Percentiles rank a stretch among this genome's conserved stretches.
These are phyloP conservation scores for Yueomyces sinensis DNA, from an alignment of 805 yeast genomes.

Conservation along the genomic window DNA sequence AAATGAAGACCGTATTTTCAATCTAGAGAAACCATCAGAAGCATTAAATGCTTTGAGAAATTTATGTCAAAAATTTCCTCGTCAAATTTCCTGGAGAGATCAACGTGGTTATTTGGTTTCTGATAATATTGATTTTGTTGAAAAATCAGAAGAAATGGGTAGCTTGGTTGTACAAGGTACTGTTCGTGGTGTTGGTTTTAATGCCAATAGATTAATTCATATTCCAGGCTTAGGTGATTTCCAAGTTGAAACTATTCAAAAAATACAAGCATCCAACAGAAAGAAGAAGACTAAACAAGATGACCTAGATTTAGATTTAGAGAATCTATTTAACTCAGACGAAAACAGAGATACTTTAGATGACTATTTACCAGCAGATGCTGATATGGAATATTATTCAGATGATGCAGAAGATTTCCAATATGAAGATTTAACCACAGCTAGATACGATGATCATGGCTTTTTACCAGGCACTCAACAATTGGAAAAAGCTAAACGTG, in stretches of 20 bases:
- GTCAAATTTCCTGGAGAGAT: conserved; percentile 83
- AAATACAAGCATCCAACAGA: conserved; percentile 23
- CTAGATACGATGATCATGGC: conserved; percentile 29
- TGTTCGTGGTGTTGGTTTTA: conserved; percentile 78
- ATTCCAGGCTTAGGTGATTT: conserved; percentile 86
- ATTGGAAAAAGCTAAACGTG: conserved; percentile 24
- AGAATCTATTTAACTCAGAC: conserved; percentile 21
- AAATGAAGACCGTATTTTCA: conserved; percentile 61
- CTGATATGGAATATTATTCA: conserved; percentile 32
- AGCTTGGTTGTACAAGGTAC: conserved; percentile 61
- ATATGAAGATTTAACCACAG: conserved; percentile 20
- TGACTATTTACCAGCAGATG: conserved; percentile 43
- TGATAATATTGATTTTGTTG: conserved; percentile 34
- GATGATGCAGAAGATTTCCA: conserved; percentile 23
- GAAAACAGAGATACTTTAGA: conserved; percentile 45
- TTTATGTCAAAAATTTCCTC: conserved; percentile 78
- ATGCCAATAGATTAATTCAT: conserved; percentile 66
- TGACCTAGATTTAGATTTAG: conserved; percentile 8
- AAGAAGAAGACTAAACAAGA: conserved; percentile 9
- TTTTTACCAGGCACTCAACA: conserved; percentile 25
- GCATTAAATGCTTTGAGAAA: conserved; percentile 59
- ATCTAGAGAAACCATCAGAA: conserved; percentile 56
- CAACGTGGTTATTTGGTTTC: conserved; percentile 80
- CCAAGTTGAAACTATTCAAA: conserved; percentile 58
- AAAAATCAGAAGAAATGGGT: conserved; percentile 14